Evolutionary conservation across 768 basidiomycete genomes (phyloP).

Genomic region (Termitomyces bulborhizus): DNA sequence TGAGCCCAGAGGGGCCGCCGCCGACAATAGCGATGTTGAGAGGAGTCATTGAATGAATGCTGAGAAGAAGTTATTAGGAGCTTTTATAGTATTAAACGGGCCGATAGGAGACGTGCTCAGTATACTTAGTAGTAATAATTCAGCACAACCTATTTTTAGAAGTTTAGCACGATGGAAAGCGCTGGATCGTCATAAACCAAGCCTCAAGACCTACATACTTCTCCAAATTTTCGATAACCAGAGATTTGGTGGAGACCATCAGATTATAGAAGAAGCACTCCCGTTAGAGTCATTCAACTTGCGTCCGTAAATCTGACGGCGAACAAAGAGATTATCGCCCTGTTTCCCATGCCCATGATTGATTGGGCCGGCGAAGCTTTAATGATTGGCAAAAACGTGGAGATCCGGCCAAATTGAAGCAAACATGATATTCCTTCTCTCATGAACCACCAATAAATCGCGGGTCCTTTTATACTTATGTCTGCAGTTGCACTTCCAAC

Average conservation of each 20-base stretch:
- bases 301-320: no score
- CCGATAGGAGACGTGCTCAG: neutral
- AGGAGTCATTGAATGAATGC: neutral
- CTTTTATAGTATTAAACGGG: neutral
- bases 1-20: constrained; percentile 21
- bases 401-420: neutral
- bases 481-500: constrained; percentile 33
- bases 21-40: constrained; percentile 15
- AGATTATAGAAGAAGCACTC: no score
- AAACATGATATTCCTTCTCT: neutral
- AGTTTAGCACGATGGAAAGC: neutral
- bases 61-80: neutral
- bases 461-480: constrained; percentile 12
- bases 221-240: neutral
- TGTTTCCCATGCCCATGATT: no score
- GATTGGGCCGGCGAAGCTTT: no score
- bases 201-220: neutral
- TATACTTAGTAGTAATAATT: neutral
- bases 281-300: no score
- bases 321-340: no score
- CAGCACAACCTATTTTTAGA: neutral
- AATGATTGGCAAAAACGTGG: no score
- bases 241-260: neutral
- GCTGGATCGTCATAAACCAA: neutral
- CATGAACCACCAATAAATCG: neutral